These are phyloP conservation scores for Apophysomyces variabilis DNA, from an alignment of 371 early-diverging fungal species.

Conservation along the genomic window DNA sequence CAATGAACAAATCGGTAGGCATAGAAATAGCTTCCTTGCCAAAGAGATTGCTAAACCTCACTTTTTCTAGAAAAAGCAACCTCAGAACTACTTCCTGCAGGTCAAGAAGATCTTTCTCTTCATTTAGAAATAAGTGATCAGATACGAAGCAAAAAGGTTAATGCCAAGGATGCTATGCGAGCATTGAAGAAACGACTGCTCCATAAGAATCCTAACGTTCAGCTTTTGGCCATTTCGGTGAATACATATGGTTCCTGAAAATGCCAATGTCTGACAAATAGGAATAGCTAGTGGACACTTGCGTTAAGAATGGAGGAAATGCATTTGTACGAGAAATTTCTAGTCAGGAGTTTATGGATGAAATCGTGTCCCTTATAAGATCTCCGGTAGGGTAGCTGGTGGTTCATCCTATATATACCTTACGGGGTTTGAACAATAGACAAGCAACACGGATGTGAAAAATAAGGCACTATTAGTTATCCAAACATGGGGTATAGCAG, in stretches of 20 bases:
- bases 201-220: slow-evolving; percentile 93
- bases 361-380: slow-evolving; percentile 68
- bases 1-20: slow-evolving; percentile 49
- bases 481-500: slow-evolving; percentile 89
- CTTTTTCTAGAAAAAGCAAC: slow-evolving; percentile 78
- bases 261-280: not conserved
- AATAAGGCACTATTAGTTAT: slow-evolving; percentile 72
- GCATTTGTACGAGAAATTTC: slow-evolving; percentile 88
- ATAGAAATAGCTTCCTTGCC: not conserved
- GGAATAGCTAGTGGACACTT: slow-evolving; percentile 81
- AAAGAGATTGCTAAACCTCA: not conserved
- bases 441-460: slow-evolving; percentile 75
- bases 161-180: slow-evolving; percentile 76
- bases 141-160: slow-evolving; percentile 84
- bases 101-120: slow-evolving; percentile 80
- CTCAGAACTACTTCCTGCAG: slow-evolving; percentile 84
- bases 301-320: slow-evolving; percentile 93
- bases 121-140: slow-evolving; percentile 91
- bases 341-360: slow-evolving; percentile 88
- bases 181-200: slow-evolving; percentile 78
- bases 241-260: slow-evolving; percentile 10
- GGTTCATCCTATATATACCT: not conserved
- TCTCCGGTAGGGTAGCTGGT: slow-evolving; percentile 48
- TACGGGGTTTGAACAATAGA: slow-evolving; percentile 21
- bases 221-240: slow-evolving; percentile 85